Base-by-base conservation (phyloP, 108 stramenopile species). In the Discostella stelligeroides region DNA sequence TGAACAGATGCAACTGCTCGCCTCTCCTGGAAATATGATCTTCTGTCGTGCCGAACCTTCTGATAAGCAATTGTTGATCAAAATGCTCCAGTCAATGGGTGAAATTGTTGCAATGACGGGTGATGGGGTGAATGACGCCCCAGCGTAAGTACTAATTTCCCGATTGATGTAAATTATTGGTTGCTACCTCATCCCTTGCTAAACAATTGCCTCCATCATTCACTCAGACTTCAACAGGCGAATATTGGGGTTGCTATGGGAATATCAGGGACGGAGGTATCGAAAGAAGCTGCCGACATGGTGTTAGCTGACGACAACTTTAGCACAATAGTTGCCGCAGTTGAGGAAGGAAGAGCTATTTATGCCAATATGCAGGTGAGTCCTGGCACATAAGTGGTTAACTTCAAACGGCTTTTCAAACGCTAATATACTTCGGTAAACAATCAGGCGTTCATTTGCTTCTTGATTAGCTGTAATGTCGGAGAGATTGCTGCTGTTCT, bases 41-140 rank as follows among this genome's bases (percentile, higher is more conserved):
- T 98, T 99, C 71, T 98, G 98, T 66, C 86, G 99, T 27, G 95
- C 98, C 20, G 96, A 97, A 73, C 99, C 99, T 8, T 85, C 91
- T 23, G 97, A 98, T 81, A 99, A 99, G 85, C 99, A 98, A 83
- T 77, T 83, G 43, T 82, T 99, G 27, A 90, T 99, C 49, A 90
- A 95, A 68, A 92, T 98, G 94, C 82, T 99, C 20, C 96, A 98
- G 70, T 78, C 83, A 65, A 75, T 89, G n/a, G 85, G 82, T 20
- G 96, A 98, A 75, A 91, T 98, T 15, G 76, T 96, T 43, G 98
- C 99, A 25, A 98, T 98, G 97, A 99, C 99, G 17, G 99, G 99
- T 0, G 96, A 97, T 57, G 98, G 98, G 20, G 98, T 98, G 55
- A 99, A 99, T 70, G 99, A 99, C 73, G 98, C 98, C 25, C 98